Base-by-base conservation (phyloP, 371 early-diverging fungal species). In the Funneliformis caledonium region DNA sequence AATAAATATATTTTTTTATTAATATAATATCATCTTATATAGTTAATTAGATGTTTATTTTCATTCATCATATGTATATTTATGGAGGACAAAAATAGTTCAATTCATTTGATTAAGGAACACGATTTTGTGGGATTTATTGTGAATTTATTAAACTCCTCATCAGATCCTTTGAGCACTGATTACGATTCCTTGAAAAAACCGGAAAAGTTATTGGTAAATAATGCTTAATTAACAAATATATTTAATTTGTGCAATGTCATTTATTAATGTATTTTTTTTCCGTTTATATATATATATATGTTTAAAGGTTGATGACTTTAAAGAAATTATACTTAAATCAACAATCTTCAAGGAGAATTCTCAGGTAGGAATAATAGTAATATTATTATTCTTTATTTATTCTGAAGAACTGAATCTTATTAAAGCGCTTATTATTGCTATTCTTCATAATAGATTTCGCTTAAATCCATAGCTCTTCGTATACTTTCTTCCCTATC, bases 11-110 rank as follows among this genome's bases (percentile, higher is more conserved):
- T 31, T 67, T 42, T 2, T 68, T 33, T n/a, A 68, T 68, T 50
- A 31, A 22, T 56, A 12, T 59, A 73, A 52, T 19, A 26, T 22
- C 42, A 50, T 43, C 26, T 74, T 33, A 19, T 48, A 12, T 12
- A 78, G 78, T 78, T 78, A 22, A 48, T 78, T 50, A 11, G n/a
- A 50, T 78, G 67, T 47, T 78, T 52, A 16, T 67, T 65, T 78
- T 11, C 48, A 14, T 78, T 78, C 31, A 67, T 78, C n/a, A 67
- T 78, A 26, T 78, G 78, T 33, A 65, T 78, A 2, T 33, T 78
- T 6, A 67, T 67, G 10, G 67, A 78, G 48, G 78, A 78, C 11
- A 64, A 65, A 26, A 65, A 78, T 62, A 65, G 42, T 26, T 33
- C 67, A n/a, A 50, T 45, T 5, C 65, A 31, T 60, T 67, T 78